phyloP scores from a whole-genome alignment of 164 flowering plant species.

The Malania oleifera region DNA sequence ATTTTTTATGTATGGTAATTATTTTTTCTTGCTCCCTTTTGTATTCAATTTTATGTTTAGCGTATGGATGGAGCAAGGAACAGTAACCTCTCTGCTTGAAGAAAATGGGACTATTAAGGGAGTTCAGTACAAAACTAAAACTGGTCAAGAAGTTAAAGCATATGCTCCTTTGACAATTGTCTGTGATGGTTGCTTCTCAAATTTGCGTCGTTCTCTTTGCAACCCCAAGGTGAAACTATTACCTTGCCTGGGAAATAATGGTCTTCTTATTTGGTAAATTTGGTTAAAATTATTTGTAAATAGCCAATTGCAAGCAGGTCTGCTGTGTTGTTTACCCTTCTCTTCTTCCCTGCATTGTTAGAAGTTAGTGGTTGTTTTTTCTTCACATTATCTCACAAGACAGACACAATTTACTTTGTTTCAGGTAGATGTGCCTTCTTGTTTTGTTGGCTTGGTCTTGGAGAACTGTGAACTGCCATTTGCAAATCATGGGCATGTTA shows the following conservation, averaged over 20 bases:
- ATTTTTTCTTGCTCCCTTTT: background rate
- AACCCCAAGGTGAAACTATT: constrained; percentile 29
- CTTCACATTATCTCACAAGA: background rate
- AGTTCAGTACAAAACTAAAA: constrained; percentile 43
- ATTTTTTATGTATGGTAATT: background rate
- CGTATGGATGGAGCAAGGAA: constrained; percentile 44
- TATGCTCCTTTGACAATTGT: constrained; percentile 47
- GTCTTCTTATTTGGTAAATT: background rate
- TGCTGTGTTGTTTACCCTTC: background rate
- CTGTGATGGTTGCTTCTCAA: constrained; percentile 53
- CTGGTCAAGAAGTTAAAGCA: constrained; percentile 29
- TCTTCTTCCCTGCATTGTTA: too few relatives aligned
- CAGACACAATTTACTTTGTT: background rate
- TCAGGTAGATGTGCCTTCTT: constrained; percentile 53
- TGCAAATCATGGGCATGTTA: constrained; percentile 49
- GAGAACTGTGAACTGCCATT: constrained; percentile 49
- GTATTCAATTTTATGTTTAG: constrained; percentile 19
- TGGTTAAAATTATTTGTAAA: background rate
- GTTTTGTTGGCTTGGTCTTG: constrained; percentile 46
- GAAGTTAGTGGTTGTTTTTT: background rate
- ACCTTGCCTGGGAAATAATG: background rate
- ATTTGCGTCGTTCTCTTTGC: constrained; percentile 48
- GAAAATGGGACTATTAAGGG: constrained; percentile 43
- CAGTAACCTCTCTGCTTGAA: constrained; percentile 47
- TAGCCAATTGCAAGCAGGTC: background rate